phyloP scores from a whole-genome alignment of 352 stramenopile genomes.

The Elongisporangium anandrum region DNA sequence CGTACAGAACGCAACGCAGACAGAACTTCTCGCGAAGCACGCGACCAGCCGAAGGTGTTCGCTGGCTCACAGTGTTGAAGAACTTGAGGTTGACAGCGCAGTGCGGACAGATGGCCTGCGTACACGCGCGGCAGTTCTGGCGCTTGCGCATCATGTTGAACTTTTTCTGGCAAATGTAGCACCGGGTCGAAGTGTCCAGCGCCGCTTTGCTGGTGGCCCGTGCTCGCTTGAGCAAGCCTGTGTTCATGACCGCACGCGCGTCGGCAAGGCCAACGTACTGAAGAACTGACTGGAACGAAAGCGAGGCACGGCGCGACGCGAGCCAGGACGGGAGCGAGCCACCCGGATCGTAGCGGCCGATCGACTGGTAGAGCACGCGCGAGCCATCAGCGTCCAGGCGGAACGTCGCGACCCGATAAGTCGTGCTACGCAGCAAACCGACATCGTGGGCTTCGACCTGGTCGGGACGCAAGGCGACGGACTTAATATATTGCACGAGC shows the following conservation, averaged over 20 bases:
- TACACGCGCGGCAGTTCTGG: conserved; percentile 47
- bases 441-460: conserved; percentile 34
- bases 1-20: conserved; percentile 32
- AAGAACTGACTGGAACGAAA: conserved; percentile 32
- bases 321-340: conserved; percentile 26
- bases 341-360: conserved; percentile 33
- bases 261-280: conserved; percentile 31
- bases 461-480: conserved; percentile 23
- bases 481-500: conserved; percentile 47
- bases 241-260: conserved; percentile 34
- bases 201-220: conserved; percentile 14
- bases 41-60: conserved; percentile 38
- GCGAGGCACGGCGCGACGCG: conserved; percentile 47
- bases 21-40: conserved; percentile 62
- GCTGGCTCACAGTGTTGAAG: conserved; percentile 42
- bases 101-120: conserved; percentile 41
- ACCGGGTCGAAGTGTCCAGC: conserved; percentile 29
- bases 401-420: conserved; percentile 21
- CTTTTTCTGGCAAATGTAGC: conserved; percentile 29
- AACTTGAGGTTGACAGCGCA: conserved; percentile 58
- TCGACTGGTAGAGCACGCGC: conserved; percentile 37
- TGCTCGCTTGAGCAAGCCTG: conserved; percentile 24
- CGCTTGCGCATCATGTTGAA: conserved; percentile 43
- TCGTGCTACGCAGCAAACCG: conserved; percentile 35
- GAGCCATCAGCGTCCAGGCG: conserved; percentile 32